phyloP scores from a whole-genome alignment of 768 basidiomycete genomes.

The Sistotremastrum suecicum region DNA sequence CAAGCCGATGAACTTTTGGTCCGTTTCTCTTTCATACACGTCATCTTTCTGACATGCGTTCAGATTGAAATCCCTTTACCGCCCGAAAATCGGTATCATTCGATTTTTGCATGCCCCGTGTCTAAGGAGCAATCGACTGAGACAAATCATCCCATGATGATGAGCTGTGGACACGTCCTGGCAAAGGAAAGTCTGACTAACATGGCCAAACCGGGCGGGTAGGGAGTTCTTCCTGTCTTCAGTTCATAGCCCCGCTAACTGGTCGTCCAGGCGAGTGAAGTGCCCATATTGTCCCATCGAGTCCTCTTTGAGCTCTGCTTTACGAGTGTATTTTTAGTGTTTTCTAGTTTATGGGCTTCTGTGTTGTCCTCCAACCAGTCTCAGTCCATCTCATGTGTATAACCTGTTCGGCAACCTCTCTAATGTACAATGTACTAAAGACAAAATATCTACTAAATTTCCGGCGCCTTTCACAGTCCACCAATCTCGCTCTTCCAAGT shows the following conservation, averaged over 20 bases:
- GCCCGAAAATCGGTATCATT: conserved; percentile 83
- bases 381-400: too few species aligned
- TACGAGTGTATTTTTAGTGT: conserved; percentile 50
- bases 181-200: conserved; percentile 84
- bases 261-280: conserved; percentile 60
- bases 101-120: conserved; percentile 94
- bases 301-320: conserved; percentile 37
- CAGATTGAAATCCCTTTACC: conserved; percentile 91
- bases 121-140: conserved; percentile 95
- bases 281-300: conserved; percentile 94
- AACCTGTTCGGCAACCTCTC: too few species aligned
- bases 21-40: conserved; percentile 1
- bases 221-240: conserved; percentile 25
- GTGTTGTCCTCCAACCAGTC: not conserved
- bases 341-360: not conserved
- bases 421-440: too few species aligned
- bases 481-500: conserved; percentile 82
- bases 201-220: conserved; percentile 74
- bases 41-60: conserved; percentile 4
- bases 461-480: conserved; percentile 5
- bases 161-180: conserved; percentile 90
- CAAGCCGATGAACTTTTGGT: conserved; percentile 85
- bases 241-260: not conserved
- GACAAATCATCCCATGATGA: conserved; percentile 94
- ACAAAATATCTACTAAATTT: too few species aligned